Evolutionary conservation across 257 asterid species (phyloP).

Genomic region (Ocimum tenuiflorum): DNA sequence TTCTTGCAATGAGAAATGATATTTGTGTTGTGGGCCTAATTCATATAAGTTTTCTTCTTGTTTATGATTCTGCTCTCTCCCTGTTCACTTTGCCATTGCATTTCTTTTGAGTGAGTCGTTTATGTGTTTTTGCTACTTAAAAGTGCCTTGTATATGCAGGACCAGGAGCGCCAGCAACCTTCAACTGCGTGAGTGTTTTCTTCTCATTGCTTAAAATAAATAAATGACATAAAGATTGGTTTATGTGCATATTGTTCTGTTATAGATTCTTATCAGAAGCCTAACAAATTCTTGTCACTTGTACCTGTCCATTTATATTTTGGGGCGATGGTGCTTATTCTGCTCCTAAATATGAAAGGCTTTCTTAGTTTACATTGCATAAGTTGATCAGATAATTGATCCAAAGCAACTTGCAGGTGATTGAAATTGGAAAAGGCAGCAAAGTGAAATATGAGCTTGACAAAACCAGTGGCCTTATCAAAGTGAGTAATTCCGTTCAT

Average conservation of each 20-base stretch:
- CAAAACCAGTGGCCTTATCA: slow-evolving; percentile 82
- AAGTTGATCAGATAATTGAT: slow-evolving; percentile 2
- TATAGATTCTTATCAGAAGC: not conserved
- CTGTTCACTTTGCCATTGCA: not conserved
- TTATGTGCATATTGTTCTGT: not conserved
- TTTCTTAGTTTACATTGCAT: not conserved
- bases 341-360: not conserved
- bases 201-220: slow-evolving; percentile 2
- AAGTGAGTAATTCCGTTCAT: slow-evolving; percentile 33
- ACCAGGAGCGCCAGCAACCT: slow-evolving; percentile 82
- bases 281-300: not conserved
- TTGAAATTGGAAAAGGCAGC: slow-evolving; percentile 87
- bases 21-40: not conserved
- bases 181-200: slow-evolving; percentile 71
- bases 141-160: slow-evolving; percentile 43
- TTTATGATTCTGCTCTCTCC: not conserved
- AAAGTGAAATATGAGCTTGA: slow-evolving; percentile 95
- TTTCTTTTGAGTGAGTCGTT: not conserved
- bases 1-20: not conserved
- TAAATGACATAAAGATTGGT: not conserved
- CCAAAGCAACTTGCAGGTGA: slow-evolving; percentile 44
- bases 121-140: not conserved
- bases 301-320: not conserved
- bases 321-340: not conserved
- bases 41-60: not conserved